These are phyloP conservation scores for Suhomyces bokatorum DNA, from an alignment of 1,139 yeast genomes.

Conservation along the genomic window DNA sequence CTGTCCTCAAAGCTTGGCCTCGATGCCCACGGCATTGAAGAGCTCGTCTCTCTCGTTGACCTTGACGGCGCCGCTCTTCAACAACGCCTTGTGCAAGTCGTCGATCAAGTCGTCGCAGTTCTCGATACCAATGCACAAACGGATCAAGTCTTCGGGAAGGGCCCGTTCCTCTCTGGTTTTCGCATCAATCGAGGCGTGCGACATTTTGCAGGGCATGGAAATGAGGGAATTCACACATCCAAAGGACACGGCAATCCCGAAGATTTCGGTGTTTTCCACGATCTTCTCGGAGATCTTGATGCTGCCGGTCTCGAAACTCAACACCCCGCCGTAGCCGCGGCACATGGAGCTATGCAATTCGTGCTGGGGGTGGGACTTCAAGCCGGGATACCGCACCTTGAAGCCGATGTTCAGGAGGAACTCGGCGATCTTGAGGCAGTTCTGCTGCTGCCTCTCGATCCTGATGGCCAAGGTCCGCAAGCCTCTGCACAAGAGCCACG, in stretches of 20 bases:
- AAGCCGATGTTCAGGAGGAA: slow-evolving; percentile 63
- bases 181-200: slow-evolving; percentile 93
- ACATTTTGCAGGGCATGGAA: slow-evolving; percentile 92
- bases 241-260: slow-evolving; percentile 89
- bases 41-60: slow-evolving; percentile 45
- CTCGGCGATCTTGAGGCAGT: slow-evolving; percentile 72
- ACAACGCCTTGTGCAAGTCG: slow-evolving; percentile 71
- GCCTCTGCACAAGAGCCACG: slow-evolving; percentile 85
- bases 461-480: slow-evolving; percentile 82
- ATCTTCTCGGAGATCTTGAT: slow-evolving; percentile 66
- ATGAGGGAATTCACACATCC: slow-evolving; percentile 92
- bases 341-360: slow-evolving; percentile 77
- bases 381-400: slow-evolving; percentile 83
- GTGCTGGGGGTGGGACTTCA: slow-evolving; percentile 77
- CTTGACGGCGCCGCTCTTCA: slow-evolving; percentile 61
- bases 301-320: slow-evolving; percentile 84
- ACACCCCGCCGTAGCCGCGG: slow-evolving; percentile 85
- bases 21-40: slow-evolving; percentile 43
- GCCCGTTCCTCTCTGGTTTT: slow-evolving; percentile 83
- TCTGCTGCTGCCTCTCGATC: slow-evolving; percentile 82
- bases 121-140: slow-evolving; percentile 88
- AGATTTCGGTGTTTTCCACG: slow-evolving; percentile 73
- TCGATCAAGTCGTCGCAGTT: slow-evolving; percentile 63
- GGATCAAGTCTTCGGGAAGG: slow-evolving; percentile 86
- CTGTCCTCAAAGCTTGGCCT: slow-evolving; percentile 40